Evolutionary conservation across 2,329 filamentous ascomycete genomes (phyloP).

Genomic region (Knufia petricola): DNA sequence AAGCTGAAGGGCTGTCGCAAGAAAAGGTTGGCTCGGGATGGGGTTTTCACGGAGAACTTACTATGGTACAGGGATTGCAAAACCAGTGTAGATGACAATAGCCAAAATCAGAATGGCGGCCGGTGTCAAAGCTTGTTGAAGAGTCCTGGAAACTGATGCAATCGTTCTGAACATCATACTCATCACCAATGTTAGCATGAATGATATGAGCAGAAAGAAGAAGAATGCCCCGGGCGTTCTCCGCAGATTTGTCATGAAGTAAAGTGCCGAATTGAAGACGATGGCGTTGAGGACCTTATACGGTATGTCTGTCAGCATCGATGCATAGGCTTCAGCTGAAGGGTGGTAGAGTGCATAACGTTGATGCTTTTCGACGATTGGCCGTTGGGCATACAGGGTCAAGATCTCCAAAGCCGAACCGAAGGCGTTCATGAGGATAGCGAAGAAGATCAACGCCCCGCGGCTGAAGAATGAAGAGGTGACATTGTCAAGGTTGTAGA

Average conservation of each 20-base stretch:
- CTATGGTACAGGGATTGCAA: constrained; percentile 50
- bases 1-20: too few relatives aligned
- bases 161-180: constrained; percentile 50
- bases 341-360: constrained; percentile 85
- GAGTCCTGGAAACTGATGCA: constrained; percentile 57
- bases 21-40: too few relatives aligned
- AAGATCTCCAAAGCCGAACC: constrained; percentile 56
- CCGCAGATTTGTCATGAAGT: constrained; percentile 78
- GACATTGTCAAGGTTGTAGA: constrained; percentile 53
- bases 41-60: too few relatives aligned
- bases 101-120: constrained; percentile 44
- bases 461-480: constrained; percentile 55
- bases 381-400: constrained; percentile 78
- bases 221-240: constrained; percentile 70
- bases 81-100: constrained; percentile 59
- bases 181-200: constrained; percentile 48
- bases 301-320: constrained; percentile 77
- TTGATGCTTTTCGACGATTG: constrained; percentile 82
- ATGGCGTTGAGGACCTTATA: constrained; percentile 69
- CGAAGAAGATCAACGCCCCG: constrained; percentile 54
- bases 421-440: constrained; percentile 53
- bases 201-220: constrained; percentile 66
- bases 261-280: constrained; percentile 68
- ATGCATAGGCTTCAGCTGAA: constrained; percentile 75
- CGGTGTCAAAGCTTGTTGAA: constrained; percentile 54